phyloP scores from a whole-genome alignment of 805 yeast species.

The Ogataea trehalophila region DNA sequence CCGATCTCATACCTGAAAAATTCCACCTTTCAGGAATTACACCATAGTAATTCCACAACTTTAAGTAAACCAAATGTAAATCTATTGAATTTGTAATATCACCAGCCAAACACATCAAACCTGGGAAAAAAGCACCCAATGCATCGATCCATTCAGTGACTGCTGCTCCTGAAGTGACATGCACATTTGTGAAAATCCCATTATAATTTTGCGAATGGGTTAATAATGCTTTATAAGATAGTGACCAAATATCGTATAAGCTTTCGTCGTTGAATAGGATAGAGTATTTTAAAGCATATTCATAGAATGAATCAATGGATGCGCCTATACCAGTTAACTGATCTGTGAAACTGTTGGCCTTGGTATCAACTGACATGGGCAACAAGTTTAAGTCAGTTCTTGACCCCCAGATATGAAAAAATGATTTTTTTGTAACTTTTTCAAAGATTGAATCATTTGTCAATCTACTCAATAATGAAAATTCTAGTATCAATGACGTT shows the following conservation, averaged over 20 bases:
- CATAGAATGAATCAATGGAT: slow-evolving; percentile 85
- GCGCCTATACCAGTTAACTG: slow-evolving; percentile 81
- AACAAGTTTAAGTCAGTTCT: slow-evolving; percentile 58
- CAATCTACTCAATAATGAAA: slow-evolving; percentile 66
- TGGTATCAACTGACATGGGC: slow-evolving; percentile 66
- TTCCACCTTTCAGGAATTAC: slow-evolving; percentile 90
- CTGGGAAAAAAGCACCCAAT: slow-evolving; percentile 84
- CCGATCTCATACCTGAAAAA: slow-evolving; percentile 24
- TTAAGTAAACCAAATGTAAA: slow-evolving; percentile 58
- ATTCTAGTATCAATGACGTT: slow-evolving; percentile 75
- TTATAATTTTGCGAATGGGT: slow-evolving; percentile 39
- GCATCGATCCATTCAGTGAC: slow-evolving; percentile 76
- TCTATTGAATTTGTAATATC: slow-evolving; percentile 59
- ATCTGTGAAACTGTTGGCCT: slow-evolving; percentile 44
- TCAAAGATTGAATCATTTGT: slow-evolving; percentile 75
- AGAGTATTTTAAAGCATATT: slow-evolving; percentile 75
- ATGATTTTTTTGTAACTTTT: slow-evolving; percentile 53
- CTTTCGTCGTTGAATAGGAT: slow-evolving; percentile 63
- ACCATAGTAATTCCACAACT: slow-evolving; percentile 76
- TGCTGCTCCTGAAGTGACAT: slow-evolving; percentile 44
- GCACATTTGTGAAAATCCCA: slow-evolving; percentile 46
- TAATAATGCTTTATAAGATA: slow-evolving; percentile 54
- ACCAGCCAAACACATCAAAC: slow-evolving; percentile 76
- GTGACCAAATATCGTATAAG: slow-evolving; percentile 50
- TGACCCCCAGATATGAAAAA: slow-evolving; percentile 64